Evolutionary conservation across 371 early-diverging fungal species (phyloP), one percentile per base, ranked within the genome.

Genomic region (Mortierella sp.): DNA sequence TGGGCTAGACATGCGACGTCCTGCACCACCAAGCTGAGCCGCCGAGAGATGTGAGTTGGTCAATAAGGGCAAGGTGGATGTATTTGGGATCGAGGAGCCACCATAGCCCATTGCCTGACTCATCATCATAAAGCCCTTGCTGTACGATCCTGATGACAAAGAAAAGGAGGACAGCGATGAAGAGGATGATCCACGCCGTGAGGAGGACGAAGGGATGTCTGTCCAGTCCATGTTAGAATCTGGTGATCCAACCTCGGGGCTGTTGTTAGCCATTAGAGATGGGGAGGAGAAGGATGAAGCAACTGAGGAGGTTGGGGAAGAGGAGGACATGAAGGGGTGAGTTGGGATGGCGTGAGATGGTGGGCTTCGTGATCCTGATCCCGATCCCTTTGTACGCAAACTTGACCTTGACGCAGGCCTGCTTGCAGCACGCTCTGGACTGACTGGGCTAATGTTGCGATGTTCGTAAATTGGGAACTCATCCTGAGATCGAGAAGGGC

Each of bases 1-100:
- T 8, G 81, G 82, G 3, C 80, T 78, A 16, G 82, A 85, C 86
- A 79, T 81, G 55, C 84, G 80, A 34, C 84, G 45, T 24, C 77
- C 79, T 34, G 58, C 79, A 2, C 71, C 77, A 50, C 84, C 77
- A 14, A 77, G 5, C 50, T 79, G 77, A 57, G 72, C 77, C 24
- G 21, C 72, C 2, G 78, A 79, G 21, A 79, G 76, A 28, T 78
- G 83, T 19, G 79, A 55, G n/a, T 76, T 75, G n/a, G 54, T 79
- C 55, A 74, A 52, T 5, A 65, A 31, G 28, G 79, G 31, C 24
- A 31, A 21, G 28, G 34, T 55, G 13, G 60, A 45, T 47, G 76
- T 45, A 38, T n/a, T 26, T 0, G 82, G 28, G 13, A 65, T 52
- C 26, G 75, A 71, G 24, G 34, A 34, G 70, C 63, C 28, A 14